Conservation (phyloP, 208 protist genomes). For the Wallacemonas rigidus region DNA sequence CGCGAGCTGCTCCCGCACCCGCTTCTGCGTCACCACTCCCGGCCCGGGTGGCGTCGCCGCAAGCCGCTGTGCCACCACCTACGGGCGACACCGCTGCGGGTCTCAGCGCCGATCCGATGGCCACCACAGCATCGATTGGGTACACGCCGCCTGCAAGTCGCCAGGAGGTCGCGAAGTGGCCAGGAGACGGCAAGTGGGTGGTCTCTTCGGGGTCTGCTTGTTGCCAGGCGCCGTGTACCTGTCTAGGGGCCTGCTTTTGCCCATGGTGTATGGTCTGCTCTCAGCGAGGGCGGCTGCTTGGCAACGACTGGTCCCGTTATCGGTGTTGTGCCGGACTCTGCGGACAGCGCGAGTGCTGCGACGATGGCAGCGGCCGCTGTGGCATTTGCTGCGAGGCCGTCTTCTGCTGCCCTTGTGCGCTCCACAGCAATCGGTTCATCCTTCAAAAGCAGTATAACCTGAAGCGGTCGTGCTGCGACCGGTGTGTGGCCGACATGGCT, state of each 20-base stretch:
- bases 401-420: constrained; percentile 47
- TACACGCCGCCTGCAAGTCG: neutral
- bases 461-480: constrained; percentile 56
- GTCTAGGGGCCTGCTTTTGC: constrained; percentile 39
- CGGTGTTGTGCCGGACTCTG: constrained; percentile 64
- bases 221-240: constrained; percentile 46
- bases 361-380: constrained; percentile 23
- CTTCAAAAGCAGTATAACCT: constrained; percentile 57
- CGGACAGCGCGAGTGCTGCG: constrained; percentile 31
- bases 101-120: neutral
- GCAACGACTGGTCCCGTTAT: constrained; percentile 50
- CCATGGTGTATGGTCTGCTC: constrained; percentile 51
- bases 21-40: neutral
- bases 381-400: constrained; percentile 46
- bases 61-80: neutral
- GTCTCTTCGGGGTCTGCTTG: constrained; percentile 18
- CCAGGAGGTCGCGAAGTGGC: constrained; percentile 1
- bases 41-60: neutral
- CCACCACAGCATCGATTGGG: neutral
- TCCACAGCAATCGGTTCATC: constrained; percentile 73
- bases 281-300: constrained; percentile 56
- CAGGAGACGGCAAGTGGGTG: neutral
- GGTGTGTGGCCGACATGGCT: constrained; percentile 24
- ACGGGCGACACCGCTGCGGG: neutral
- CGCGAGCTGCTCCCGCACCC: no score